Conservation (phyloP, 306 rosid species). For the Lablab purpureus region DNA sequence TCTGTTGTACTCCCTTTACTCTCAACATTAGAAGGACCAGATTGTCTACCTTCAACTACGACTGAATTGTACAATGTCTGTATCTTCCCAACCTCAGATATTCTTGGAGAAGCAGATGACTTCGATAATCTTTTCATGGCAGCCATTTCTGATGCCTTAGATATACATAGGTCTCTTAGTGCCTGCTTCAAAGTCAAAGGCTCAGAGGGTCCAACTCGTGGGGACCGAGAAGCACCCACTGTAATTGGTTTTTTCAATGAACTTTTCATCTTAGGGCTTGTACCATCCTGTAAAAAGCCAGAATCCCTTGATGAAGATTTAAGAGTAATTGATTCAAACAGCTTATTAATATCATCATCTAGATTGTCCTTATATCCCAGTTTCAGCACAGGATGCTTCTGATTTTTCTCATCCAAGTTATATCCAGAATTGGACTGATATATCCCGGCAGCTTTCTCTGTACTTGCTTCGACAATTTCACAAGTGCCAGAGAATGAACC, state of each 20-base stretch:
- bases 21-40: conserved; percentile 58
- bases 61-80: conserved; percentile 89
- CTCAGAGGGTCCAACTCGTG: conserved; percentile 79
- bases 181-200: conserved; percentile 92
- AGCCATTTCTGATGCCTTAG: conserved; percentile 99
- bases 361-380: conserved; percentile 72
- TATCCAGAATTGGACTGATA: conserved; percentile 49
- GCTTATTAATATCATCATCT: conserved; percentile 80
- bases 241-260: conserved; percentile 86
- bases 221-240: conserved; percentile 73
- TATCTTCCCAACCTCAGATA: conserved; percentile 96
- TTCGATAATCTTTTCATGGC: conserved; percentile 90
- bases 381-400: conserved; percentile 61
- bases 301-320: conserved; percentile 71
- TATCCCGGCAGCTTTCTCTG: conserved; percentile 53
- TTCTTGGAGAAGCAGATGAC: conserved; percentile 73
- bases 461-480: conserved; percentile 89
- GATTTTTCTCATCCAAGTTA: conserved; percentile 45
- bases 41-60: conserved; percentile 71
- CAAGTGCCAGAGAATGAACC: conserved; percentile 82
- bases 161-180: conserved; percentile 84
- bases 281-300: conserved; percentile 61
- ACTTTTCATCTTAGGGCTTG: conserved; percentile 71
- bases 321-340: conserved; percentile 74
- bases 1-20: conserved; percentile 60